phyloP scores from a whole-genome alignment of 73 alveolate genomes.

The Effrenium voratum region DNA sequence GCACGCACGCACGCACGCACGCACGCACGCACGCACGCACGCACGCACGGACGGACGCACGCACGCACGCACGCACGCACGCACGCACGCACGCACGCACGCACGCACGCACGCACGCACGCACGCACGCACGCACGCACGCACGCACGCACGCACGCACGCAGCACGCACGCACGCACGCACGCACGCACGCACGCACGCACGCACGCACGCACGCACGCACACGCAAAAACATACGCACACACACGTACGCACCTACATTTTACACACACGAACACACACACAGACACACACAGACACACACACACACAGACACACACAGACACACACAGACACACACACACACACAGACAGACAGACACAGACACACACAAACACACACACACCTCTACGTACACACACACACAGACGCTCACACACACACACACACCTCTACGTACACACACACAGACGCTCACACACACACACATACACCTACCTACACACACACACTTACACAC shows the following conservation, averaged over 20 bases:
- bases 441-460: no score
- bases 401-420: no score
- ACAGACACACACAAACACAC: no score
- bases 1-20: not conserved
- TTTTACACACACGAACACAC: not conserved
- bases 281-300: conserved; percentile 6
- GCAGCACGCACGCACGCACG: not conserved
- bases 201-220: not conserved
- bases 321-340: not conserved
- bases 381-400: no score
- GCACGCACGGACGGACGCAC: not conserved
- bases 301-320: conserved; percentile 9
- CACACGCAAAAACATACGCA: not conserved
- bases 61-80: not conserved
- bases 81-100: not conserved
- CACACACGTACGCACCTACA: not conserved
- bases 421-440: no score
- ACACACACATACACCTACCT: no score
- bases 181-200: not conserved
- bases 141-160: conserved; percentile 8
- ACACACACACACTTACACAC: no score
- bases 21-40: conserved; percentile 7
- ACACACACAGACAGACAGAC: not conserved
- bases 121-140: not conserved
- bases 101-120: conserved; percentile 17